A percentile compares a stretch with the other conserved stretches of the same genome.
phyloP scores from a whole-genome alignment of 257 asterid species.

The Solanum gracilifrons region DNA sequence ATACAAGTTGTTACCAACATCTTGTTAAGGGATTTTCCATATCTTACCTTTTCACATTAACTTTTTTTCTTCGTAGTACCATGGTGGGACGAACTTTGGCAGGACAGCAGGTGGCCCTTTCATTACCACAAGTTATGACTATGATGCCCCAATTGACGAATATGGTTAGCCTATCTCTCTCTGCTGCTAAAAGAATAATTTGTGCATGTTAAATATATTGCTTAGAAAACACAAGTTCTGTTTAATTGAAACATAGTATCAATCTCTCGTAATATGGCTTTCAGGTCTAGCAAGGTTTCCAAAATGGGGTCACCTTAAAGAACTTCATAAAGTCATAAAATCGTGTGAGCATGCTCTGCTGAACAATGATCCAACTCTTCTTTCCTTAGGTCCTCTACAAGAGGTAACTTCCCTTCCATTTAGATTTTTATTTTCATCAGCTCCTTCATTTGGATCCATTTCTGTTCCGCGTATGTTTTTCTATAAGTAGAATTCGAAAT shows the following conservation, averaged over 20 bases:
- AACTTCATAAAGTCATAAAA: constrained; percentile 76
- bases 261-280: constrained; percentile 15
- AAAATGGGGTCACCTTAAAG: constrained; percentile 92
- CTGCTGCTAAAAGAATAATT: background rate
- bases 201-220: background rate
- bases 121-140: constrained; percentile 90
- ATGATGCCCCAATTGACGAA: constrained; percentile 95
- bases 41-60: background rate
- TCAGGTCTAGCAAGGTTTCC: constrained; percentile 80
- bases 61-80: constrained; percentile 42
- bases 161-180: constrained; percentile 37
- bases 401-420: constrained; percentile 40
- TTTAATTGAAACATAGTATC: background rate
- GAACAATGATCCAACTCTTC: constrained; percentile 31
- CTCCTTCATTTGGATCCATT: background rate
- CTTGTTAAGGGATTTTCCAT: background rate
- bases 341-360: constrained; percentile 60
- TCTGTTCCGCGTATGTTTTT: background rate
- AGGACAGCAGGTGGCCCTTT: constrained; percentile 97
- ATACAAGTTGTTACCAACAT: background rate
- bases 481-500: background rate
- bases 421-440: background rate
- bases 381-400: constrained; percentile 59
- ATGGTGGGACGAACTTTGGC: constrained; percentile 96
- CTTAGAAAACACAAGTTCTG: background rate